A percentile compares a stretch with the other conserved stretches of the same genome.
These are phyloP conservation scores for Rhodotorula sphaerocarpa DNA, from an alignment of 768 basidiomycete species.

Conservation along the genomic window DNA sequence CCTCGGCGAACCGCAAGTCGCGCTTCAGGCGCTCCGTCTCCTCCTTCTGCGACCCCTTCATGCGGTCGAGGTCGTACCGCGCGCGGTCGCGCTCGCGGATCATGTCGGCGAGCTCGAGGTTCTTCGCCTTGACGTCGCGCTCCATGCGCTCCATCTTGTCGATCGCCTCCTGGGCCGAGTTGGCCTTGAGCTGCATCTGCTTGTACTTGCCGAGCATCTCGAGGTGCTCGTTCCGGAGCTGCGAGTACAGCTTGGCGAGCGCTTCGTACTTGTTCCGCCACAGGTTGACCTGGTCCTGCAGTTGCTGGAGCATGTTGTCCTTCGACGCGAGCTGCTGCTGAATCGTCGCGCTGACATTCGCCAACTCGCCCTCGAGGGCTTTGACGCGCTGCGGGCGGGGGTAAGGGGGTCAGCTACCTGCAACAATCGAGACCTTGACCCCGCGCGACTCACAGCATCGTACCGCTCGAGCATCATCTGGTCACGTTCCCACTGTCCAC, in stretches of 20 bases:
- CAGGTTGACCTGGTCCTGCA: constrained; percentile 89
- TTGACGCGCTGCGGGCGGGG: constrained; percentile 84
- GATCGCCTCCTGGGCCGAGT: constrained; percentile 94
- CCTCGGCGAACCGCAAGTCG: constrained; percentile 88
- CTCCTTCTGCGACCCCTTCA: constrained; percentile 91
- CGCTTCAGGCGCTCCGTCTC: constrained; percentile 85
- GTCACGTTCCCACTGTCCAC: constrained; percentile 95
- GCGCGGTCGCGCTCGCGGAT: constrained; percentile 93
- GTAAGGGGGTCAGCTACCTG: neutral
- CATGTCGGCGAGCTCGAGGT: constrained; percentile 96
- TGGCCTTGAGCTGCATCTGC: constrained; percentile 92
- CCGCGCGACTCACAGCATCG: constrained; percentile 57
- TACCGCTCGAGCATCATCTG: constrained; percentile 97
- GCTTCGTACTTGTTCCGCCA: constrained; percentile 99
- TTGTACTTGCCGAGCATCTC: constrained; percentile 97
- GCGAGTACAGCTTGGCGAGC: constrained; percentile 94
- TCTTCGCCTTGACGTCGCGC: constrained; percentile 95
- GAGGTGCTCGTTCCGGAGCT: constrained; percentile 90
- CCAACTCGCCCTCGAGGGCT: constrained; percentile 82
- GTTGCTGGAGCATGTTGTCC: constrained; percentile 87
- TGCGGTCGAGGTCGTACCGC: constrained; percentile 85
- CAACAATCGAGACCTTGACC: constrained; percentile 15
- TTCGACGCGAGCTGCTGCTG: constrained; percentile 79
- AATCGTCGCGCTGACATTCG: constrained; percentile 63
- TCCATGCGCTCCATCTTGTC: constrained; percentile 99